Evolutionary conservation across 257 asterid genomes (phyloP).

Genomic region (Petunia secreta): DNA sequence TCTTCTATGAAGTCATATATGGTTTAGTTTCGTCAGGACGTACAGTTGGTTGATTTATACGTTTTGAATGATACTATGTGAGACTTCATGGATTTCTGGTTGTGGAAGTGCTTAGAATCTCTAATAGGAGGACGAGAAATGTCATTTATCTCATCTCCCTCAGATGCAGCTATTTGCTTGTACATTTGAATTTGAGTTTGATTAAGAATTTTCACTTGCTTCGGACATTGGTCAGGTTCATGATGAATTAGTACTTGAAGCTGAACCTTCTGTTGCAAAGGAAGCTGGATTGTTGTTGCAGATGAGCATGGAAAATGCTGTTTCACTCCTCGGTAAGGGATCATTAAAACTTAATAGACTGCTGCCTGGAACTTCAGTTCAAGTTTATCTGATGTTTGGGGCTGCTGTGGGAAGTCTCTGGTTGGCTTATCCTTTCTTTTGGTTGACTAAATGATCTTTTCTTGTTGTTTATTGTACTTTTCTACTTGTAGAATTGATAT

Average conservation of each 20-base stretch:
- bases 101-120: conserved; percentile 2
- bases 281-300: conserved; percentile 80
- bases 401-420: background rate
- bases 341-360: conserved; percentile 20
- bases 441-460: conserved; percentile 6
- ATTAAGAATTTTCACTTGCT: conserved; percentile 22
- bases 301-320: conserved; percentile 86
- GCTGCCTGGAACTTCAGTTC: background rate
- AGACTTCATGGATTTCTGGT: background rate
- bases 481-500: conserved; percentile 6
- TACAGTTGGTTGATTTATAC: background rate
- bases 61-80: background rate
- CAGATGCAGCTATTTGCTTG: conserved; percentile 16
- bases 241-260: conserved; percentile 90
- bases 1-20: background rate
- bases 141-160: background rate
- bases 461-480: background rate
- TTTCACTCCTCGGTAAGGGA: conserved; percentile 74
- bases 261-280: conserved; percentile 71
- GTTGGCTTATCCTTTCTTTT: background rate
- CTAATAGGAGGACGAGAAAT: background rate
- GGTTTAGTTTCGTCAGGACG: background rate
- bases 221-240: conserved; percentile 59
- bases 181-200: conserved; percentile 17
- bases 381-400: conserved; percentile 20